Percentiles rank a stretch among this genome's conserved stretches.
phyloP scores from a whole-genome alignment of 768 basidiomycete genomes.

The Rossbeevera mucosa region DNA sequence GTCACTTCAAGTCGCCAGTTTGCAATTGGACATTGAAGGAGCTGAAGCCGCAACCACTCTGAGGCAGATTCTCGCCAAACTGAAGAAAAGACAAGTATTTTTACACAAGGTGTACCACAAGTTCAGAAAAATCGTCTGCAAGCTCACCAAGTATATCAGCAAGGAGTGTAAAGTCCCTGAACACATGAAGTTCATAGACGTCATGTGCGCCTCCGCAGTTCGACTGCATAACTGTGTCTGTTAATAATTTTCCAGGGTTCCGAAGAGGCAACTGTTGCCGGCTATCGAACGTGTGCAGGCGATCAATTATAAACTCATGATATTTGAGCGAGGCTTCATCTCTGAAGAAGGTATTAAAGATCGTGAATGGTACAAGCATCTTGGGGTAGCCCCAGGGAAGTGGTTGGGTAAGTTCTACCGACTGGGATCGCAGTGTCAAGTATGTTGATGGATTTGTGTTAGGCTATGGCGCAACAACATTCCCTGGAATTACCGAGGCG shows the following conservation, averaged over 20 bases:
- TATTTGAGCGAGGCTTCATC: constrained; percentile 81
- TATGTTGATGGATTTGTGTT: constrained; percentile 2
- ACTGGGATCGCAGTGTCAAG: neutral
- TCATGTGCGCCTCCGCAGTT: constrained; percentile 10
- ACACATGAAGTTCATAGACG: constrained; percentile 1
- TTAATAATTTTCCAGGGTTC: constrained; percentile 16
- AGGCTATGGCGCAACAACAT: constrained; percentile 85
- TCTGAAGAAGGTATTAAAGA: constrained; percentile 74
- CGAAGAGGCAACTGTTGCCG: constrained; percentile 39
- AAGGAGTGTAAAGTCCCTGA: constrained; percentile 18
- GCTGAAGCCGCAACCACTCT: constrained; percentile 48
- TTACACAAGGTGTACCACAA: constrained; percentile 18
- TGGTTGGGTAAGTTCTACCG: constrained; percentile 58
- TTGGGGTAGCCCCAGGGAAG: constrained; percentile 88
- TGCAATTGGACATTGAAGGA: constrained; percentile 57
- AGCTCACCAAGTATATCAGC: constrained; percentile 32
- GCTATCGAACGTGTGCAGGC: constrained; percentile 55
- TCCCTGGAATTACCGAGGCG: constrained; percentile 79
- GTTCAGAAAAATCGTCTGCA: constrained; percentile 27
- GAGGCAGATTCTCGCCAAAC: constrained; percentile 38
- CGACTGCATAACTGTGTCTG: neutral
- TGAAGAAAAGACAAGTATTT: constrained; percentile 25
- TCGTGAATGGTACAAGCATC: constrained; percentile 84
- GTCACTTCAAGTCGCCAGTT: constrained; percentile 48
- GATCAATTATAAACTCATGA: constrained; percentile 63